Conservation (phyloP, 805 yeast genomes). For the Scheffersomyces amazonensis region DNA sequence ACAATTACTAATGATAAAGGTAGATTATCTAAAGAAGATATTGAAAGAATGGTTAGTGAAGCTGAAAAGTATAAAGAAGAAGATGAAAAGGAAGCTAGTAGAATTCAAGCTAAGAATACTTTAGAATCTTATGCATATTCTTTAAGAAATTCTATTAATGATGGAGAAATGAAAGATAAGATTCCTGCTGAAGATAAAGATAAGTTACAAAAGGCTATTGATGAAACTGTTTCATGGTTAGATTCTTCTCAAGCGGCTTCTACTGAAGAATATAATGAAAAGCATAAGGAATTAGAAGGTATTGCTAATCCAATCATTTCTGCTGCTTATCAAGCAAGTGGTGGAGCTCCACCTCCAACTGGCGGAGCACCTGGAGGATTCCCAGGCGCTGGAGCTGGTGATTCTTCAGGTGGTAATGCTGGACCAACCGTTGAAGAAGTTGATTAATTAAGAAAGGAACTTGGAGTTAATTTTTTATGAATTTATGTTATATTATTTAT, state of each 20-base stretch:
- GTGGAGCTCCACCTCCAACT: slow-evolving; percentile 23
- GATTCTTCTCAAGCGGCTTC: slow-evolving; percentile 38
- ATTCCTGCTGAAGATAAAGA: slow-evolving; percentile 42
- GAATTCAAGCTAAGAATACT: slow-evolving; percentile 85
- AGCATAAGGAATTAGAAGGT: slow-evolving; percentile 37
- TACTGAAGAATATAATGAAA: slow-evolving; percentile 39
- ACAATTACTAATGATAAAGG: slow-evolving; percentile 94
- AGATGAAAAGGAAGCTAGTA: slow-evolving; percentile 77
- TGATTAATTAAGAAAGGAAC: slow-evolving; percentile 18
- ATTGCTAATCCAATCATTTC: slow-evolving; percentile 39
- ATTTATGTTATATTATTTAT: no score
- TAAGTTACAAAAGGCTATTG: slow-evolving; percentile 49
- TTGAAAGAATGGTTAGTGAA: slow-evolving; percentile 96
- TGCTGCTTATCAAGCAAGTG: slow-evolving; percentile 30
- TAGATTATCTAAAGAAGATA: slow-evolving; percentile 88
- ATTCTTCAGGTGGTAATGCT: slow-evolving; percentile 22
- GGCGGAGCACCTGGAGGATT: slow-evolving; percentile 32
- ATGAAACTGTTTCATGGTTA: slow-evolving; percentile 40
- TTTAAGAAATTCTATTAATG: slow-evolving; percentile 65
- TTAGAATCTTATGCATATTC: slow-evolving; percentile 87
- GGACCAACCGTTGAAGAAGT: slow-evolving; percentile 45
- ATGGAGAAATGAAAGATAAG: slow-evolving; percentile 44
- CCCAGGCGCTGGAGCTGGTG: slow-evolving; percentile 34
- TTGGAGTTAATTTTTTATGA: background rate
- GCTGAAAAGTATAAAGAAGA: slow-evolving; percentile 94